Percentiles rank a stretch among this genome's conserved stretches.
Evolutionary conservation across 768 basidiomycete species (phyloP).

Genomic region (Mycena kentingensis): DNA sequence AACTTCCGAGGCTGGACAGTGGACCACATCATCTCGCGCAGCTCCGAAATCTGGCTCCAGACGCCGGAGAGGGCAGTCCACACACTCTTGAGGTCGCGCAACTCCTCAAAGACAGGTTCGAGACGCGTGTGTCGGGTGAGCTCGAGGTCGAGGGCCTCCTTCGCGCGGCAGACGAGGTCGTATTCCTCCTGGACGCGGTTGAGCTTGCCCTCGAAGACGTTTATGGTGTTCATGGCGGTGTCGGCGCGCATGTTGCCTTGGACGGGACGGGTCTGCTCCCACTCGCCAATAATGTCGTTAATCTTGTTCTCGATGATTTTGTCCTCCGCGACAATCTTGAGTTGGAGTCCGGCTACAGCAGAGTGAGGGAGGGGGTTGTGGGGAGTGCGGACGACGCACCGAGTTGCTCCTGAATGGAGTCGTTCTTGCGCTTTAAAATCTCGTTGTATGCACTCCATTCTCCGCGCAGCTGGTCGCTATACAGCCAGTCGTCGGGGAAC

Average conservation of each 20-base stretch:
- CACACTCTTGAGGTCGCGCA: conserved; percentile 95
- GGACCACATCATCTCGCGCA: conserved; percentile 88
- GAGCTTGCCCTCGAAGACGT: conserved; percentile 90
- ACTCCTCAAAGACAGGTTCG: conserved; percentile 91
- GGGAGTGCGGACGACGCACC: conserved; percentile 52
- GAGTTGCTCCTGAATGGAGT: conserved; percentile 96
- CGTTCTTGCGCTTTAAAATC: conserved; percentile 96
- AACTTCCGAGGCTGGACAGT: conserved; percentile 94
- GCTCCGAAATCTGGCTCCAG: conserved; percentile 89
- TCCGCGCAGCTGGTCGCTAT: conserved; percentile 94
- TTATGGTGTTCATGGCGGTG: conserved; percentile 94
- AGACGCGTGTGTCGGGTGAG: conserved; percentile 86
- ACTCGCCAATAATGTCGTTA: conserved; percentile 84
- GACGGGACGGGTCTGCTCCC: conserved; percentile 95
- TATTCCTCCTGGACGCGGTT: conserved; percentile 91
- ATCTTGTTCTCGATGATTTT: conserved; percentile 98
- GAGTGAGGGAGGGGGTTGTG: background rate
- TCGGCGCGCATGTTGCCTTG: conserved; percentile 97
- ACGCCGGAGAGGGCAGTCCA: conserved; percentile 99
- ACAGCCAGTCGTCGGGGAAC: conserved; percentile 97
- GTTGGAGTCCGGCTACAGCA: conserved; percentile 83
- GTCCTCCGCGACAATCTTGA: conserved; percentile 99
- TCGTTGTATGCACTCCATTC: conserved; percentile 99
- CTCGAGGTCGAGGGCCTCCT: conserved; percentile 95
- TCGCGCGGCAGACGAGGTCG: conserved; percentile 92